A percentile compares a stretch with the other conserved stretches of the same genome.
Evolutionary conservation across 139 green algal genomes (phyloP).

Genomic region (Astrephomene gubernaculifera): DNA sequence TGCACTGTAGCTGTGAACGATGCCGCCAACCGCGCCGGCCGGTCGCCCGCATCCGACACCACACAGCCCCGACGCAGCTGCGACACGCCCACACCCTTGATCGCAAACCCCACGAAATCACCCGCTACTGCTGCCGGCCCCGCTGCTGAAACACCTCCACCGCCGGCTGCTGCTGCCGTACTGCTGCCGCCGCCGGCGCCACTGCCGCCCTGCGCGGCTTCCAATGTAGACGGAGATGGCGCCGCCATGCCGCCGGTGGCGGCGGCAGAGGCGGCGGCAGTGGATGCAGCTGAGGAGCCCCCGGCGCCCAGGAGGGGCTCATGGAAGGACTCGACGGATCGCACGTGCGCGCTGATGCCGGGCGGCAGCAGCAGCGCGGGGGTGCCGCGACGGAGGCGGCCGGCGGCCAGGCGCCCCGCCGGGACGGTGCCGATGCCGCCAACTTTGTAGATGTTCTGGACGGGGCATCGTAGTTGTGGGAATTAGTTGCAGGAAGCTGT

Average conservation of each 20-base stretch:
- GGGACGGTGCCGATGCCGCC: slow-evolving; percentile 93
- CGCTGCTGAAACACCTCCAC: neutral
- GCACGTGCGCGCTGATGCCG: neutral
- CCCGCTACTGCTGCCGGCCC: slow-evolving; percentile 43
- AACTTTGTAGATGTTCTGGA: slow-evolving; percentile 92
- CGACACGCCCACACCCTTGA: slow-evolving; percentile 61
- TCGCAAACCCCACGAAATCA: slow-evolving; percentile 93
- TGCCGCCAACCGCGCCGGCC: slow-evolving; percentile 71
- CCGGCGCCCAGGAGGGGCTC: neutral
- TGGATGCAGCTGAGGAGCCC: neutral
- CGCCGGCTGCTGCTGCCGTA: no score
- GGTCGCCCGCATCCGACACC: slow-evolving; percentile 79
- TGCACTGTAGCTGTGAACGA: slow-evolving; percentile 70
- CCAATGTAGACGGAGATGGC: neutral
- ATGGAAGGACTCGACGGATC: slow-evolving; percentile 16
- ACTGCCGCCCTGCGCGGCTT: neutral
- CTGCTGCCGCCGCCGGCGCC: neutral
- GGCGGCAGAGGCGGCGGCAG: neutral
- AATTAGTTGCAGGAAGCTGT: no score
- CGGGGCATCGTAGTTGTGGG: no score
- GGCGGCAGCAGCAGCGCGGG: slow-evolving; percentile 41
- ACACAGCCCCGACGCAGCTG: slow-evolving; percentile 74
- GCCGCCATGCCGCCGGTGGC: neutral
- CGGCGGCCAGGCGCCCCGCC: slow-evolving; percentile 88
- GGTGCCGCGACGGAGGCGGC: neutral